phyloP scores from a whole-genome alignment of 2,329 filamentous ascomycete genomes.

The Trichoderma koningii region DNA sequence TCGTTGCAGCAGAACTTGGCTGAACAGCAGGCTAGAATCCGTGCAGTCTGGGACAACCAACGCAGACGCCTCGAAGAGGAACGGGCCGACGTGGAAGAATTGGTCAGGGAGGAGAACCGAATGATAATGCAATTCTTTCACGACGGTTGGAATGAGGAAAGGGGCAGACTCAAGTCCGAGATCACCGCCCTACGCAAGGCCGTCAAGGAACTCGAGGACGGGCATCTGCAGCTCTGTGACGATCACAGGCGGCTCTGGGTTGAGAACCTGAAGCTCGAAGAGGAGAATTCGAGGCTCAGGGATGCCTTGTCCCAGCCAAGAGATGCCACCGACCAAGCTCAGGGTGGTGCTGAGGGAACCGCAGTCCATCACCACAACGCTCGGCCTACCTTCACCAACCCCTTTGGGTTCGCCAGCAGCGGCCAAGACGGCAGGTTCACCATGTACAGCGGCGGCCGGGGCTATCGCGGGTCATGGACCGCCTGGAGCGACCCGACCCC shows the following conservation, averaged over 20 bases:
- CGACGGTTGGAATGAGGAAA: background rate
- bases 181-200: background rate
- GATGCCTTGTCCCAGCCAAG: no score
- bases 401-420: no score
- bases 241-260: no score
- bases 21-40: background rate
- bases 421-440: no score
- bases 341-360: background rate
- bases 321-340: conserved; percentile 24
- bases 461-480: no score
- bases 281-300: background rate
- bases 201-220: background rate
- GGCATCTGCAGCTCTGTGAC: background rate
- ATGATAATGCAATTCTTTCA: background rate
- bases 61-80: no score
- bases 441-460: no score
- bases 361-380: no score
- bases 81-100: background rate
- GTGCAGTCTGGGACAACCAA: background rate
- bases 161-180: background rate
- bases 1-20: background rate
- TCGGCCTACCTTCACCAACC: no score
- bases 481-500: no score
- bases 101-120: background rate
- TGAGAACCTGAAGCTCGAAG: no score